Evolutionary conservation across 345 rosid genomes (phyloP), one percentile per base, ranked within the genome.

Genomic region (Citrus unshiu): DNA sequence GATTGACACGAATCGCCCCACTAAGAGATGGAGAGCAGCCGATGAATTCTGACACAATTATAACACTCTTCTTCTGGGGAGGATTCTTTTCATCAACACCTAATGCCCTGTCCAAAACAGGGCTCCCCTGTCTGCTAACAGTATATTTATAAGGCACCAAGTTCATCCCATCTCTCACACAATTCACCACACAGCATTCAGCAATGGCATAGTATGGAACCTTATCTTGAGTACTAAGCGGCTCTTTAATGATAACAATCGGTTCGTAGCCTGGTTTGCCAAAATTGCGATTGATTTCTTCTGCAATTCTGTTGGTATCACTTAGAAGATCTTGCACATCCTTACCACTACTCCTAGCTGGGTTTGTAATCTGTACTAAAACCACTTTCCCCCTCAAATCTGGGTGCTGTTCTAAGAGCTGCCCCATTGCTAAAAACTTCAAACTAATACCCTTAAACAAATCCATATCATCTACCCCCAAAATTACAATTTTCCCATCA

Each of bases 1-100:
- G 97, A 86, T 94, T 94, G 24, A 94, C 97, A 4, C 98, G 90
- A 51, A 89, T 89, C 0, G 98, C 97, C 1, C 98, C 98, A 37
- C 98, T 94, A 32, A 94, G 88, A 68, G 98, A 94, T 2, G 98
- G 98, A 0, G 98, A 92, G 80, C 98, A 94, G 5, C 98, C 98
- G 0, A 91, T 90, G 88, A 94, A 94, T 81, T 94, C 98, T 6
- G 98, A 94, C 24, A 94, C 93, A 73, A 94, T 87, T 34, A 92
- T 83, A 35, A 89, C 90, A 79, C 98, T 94, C 70, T 84, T 82
- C 86, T 84, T 90, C 9, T 79, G 81, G 64, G 74, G 22, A 2
- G 73, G 54, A 21, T 75, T 70, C 75, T 74, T 83, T 60, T 84
- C 81, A n/a, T 83, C 70, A 39, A 84, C 79, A 68, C 91, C 90